These are phyloP conservation scores for Phytophthora idaei DNA, from an alignment of 352 stramenopile species.

Conservation along the genomic window DNA sequence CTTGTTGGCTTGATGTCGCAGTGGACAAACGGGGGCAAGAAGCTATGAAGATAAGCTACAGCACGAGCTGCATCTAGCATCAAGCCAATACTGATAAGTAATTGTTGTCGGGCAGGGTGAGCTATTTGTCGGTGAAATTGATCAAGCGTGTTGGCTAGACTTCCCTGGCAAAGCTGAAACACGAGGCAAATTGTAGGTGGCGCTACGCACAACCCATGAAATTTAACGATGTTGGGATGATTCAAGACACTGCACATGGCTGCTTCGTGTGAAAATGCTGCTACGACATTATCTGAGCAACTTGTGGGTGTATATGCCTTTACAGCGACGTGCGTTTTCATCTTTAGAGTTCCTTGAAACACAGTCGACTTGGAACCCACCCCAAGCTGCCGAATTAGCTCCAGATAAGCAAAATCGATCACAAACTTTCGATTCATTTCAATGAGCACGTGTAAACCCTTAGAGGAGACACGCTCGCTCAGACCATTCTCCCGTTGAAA, in stretches of 20 bases:
- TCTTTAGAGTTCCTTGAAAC: conserved; percentile 43
- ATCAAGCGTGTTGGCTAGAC: conserved; percentile 26
- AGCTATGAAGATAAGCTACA: conserved; percentile 56
- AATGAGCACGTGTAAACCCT: conserved; percentile 55
- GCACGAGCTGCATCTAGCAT: conserved; percentile 55
- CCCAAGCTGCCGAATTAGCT: conserved; percentile 39
- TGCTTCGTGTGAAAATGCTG: conserved; percentile 50
- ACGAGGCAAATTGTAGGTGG: conserved; percentile 53
- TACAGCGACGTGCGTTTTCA: conserved; percentile 45
- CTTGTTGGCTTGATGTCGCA: conserved; percentile 54
- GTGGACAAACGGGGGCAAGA: conserved; percentile 51
- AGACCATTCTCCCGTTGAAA: conserved; percentile 38
- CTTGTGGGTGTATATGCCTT: conserved; percentile 48
- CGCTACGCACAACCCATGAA: conserved; percentile 47
- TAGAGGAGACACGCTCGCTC: conserved; percentile 40
- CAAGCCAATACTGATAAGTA: conserved; percentile 45
- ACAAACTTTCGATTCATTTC: conserved; percentile 59
- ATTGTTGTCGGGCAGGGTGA: conserved; percentile 32
- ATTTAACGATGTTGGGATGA: conserved; percentile 51
- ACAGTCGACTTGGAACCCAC: conserved; percentile 36
- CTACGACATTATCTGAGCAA: conserved; percentile 39
- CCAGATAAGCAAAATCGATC: conserved; percentile 61
- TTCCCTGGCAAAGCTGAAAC: conserved; percentile 42
- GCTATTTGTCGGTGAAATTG: neutral
- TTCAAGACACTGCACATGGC: conserved; percentile 39